Percentiles rank a stretch among this genome's conserved stretches.
Conservation (phyloP, 2,329 filamentous ascomycete genomes). For the Westerdykella sp. region DNA sequence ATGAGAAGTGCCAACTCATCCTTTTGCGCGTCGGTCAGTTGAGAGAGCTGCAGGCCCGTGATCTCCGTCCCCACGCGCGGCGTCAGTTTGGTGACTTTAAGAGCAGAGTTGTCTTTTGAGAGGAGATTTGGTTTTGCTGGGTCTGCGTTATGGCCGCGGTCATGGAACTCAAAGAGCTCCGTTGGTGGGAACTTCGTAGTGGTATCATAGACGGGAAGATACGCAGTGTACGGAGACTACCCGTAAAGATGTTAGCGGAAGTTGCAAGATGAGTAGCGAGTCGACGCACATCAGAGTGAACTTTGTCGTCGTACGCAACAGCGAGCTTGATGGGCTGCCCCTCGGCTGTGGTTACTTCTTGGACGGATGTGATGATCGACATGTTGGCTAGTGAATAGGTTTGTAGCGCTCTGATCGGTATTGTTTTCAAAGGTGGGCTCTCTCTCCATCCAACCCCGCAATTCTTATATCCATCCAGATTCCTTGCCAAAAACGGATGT, state of each 20-base stretch:
- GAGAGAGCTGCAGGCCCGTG: slow-evolving; percentile 39
- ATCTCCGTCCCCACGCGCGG: slow-evolving; percentile 25
- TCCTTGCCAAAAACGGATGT: not conserved
- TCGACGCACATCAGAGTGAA: slow-evolving; percentile 13
- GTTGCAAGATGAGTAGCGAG: not conserved
- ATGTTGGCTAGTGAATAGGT: not conserved
- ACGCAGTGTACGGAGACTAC: slow-evolving; percentile 33
- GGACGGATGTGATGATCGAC: slow-evolving; percentile 6
- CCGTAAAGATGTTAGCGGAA: not conserved
- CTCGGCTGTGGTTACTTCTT: slow-evolving; percentile 14
- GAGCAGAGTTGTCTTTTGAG: slow-evolving; percentile 18
- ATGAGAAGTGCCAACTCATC: slow-evolving; percentile 42
- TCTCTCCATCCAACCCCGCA: not conserved
- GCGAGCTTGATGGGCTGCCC: slow-evolving; percentile 17
- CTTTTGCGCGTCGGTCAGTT: slow-evolving; percentile 39
- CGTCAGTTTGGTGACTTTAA: slow-evolving; percentile 18
- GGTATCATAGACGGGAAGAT: slow-evolving; percentile 34
- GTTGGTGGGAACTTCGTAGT: slow-evolving; percentile 36
- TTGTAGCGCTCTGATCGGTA: not conserved
- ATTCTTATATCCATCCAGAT: not conserved
- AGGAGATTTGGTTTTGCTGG: slow-evolving; percentile 41
- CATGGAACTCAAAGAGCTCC: slow-evolving; percentile 34
- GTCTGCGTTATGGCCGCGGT: slow-evolving; percentile 40
- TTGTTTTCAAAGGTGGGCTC: not conserved
- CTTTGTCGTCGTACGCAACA: slow-evolving; percentile 17